Evolutionary conservation across 169 alveolate species (phyloP), one percentile per base, ranked within the genome.

Genomic region (Perkinsus chesapeaki): DNA sequence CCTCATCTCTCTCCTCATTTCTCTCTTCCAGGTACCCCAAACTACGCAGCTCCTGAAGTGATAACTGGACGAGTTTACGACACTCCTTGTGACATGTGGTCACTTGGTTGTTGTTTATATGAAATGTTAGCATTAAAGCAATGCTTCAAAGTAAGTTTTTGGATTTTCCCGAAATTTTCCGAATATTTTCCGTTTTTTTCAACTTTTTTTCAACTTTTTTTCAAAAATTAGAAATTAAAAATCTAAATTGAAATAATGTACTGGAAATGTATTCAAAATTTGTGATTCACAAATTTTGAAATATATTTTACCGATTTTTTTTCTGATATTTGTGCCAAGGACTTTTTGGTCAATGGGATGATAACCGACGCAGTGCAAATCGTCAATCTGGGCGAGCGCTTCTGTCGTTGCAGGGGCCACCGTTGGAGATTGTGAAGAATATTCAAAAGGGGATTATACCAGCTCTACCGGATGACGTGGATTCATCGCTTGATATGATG

Each of bases 81-180:
- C 31, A 96, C 95, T 92, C 95, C 97, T 27, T 98, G 96, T 48
- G 99, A 98, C 94, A 95, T 95, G 39, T 98, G 99, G 99, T 95
- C 98, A 36, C 94, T 97, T 73, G 99, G 98, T 34, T 95, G 96
- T 39, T 96, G 98, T 91, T 94, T 98, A 39, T 97, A 95, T 93
- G 99, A 98, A 93, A 43, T 43, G 60, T 16, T 43, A 5, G 16
- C 60, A 5, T 16, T 43, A 9, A 43, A 43, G 60, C 60, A 43
- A 16, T 43, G 60, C 60, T 43, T 43, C 60, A 43, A 43, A 43
- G 60, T 43, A 43, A 43, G 60, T n/a, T n/a, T n/a, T n/a, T n/a
- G n/a, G n/a, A n/a, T n/a, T n/a, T n/a, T n/a, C n/a, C n/a, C n/a
- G n/a, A n/a, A n/a, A n/a, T n/a, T n/a, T n/a, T n/a, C n/a, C n/a